Evolutionary conservation across 2,329 filamentous ascomycete species (phyloP).

Genomic region (Chrysoporthe deuterocubensis): DNA sequence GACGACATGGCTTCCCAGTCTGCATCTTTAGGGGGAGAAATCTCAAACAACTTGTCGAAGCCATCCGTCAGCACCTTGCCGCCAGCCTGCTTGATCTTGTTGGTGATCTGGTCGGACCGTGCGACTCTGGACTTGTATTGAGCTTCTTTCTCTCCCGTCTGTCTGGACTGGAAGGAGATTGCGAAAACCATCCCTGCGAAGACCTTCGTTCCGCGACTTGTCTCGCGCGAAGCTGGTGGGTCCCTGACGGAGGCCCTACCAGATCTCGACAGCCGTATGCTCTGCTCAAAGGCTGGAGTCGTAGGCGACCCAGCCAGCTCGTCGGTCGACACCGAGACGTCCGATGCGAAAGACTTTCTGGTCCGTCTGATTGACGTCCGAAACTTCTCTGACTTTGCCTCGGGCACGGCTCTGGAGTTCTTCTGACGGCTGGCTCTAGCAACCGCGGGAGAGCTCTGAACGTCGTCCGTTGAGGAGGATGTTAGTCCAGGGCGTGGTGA

Average conservation of each 20-base stretch:
- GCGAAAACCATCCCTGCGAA: slow-evolving; percentile 89
- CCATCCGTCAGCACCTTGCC: slow-evolving; percentile 73
- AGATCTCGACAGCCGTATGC: slow-evolving; percentile 36
- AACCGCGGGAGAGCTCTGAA: slow-evolving; percentile 40
- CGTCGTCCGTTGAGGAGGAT: slow-evolving; percentile 9
- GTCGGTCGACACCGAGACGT: slow-evolving; percentile 52
- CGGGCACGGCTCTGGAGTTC: slow-evolving; percentile 32
- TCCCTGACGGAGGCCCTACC: slow-evolving; percentile 29
- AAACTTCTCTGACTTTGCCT: slow-evolving; percentile 34
- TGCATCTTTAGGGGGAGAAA: slow-evolving; percentile 41
- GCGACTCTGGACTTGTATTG: slow-evolving; percentile 47
- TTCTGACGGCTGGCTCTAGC: slow-evolving; percentile 38
- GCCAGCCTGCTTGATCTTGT: slow-evolving; percentile 69
- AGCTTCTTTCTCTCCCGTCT: slow-evolving; percentile 56
- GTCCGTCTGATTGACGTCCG: slow-evolving; percentile 36
- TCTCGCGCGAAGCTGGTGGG: slow-evolving; percentile 16
- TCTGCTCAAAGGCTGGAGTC: slow-evolving; percentile 43
- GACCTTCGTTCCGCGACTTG: slow-evolving; percentile 41
- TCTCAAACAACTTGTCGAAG: slow-evolving; percentile 80
- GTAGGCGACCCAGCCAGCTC: slow-evolving; percentile 50
- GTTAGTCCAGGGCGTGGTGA: slow-evolving; percentile 32
- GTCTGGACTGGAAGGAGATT: slow-evolving; percentile 67
- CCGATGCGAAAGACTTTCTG: slow-evolving; percentile 28
- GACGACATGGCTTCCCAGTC: slow-evolving; percentile 31
- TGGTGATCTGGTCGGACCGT: slow-evolving; percentile 54